Percentiles rank a stretch among this genome's conserved stretches.
Conservation (phyloP, 192 early-diverging fungal genomes). For the Coemansia sp. region DNA sequence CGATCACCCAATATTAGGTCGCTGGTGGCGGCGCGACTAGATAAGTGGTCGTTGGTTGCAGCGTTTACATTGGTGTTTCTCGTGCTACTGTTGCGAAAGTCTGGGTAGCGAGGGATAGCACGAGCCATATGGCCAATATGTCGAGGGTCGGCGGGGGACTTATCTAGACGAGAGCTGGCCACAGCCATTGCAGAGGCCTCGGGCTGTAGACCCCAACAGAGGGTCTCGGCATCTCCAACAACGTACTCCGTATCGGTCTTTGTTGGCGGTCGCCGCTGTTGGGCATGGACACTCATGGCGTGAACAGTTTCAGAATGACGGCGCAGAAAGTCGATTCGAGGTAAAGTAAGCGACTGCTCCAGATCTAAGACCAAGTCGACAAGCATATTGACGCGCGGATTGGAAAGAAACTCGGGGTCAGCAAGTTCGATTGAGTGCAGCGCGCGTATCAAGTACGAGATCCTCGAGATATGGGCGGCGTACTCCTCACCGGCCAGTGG, state of each 20-base stretch:
- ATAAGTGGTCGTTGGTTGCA: neutral
- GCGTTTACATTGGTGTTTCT: neutral
- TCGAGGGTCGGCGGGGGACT: neutral
- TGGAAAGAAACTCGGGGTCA: constrained; percentile 36
- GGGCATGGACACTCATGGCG: constrained; percentile 20
- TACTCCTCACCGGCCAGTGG: constrained; percentile 48
- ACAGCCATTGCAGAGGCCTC: neutral
- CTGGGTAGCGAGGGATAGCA: constrained; percentile 32
- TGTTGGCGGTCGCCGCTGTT: neutral
- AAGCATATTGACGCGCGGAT: constrained; percentile 37
- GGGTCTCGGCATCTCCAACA: constrained; percentile 19
- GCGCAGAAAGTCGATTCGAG: constrained; percentile 42
- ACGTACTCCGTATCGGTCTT: constrained; percentile 20
- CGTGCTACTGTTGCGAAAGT: constrained; percentile 9
- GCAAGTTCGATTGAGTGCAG: constrained; percentile 44
- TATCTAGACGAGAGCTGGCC: neutral
- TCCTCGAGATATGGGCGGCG: constrained; percentile 27
- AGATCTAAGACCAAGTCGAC: constrained; percentile 45
- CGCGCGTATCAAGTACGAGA: constrained; percentile 38
- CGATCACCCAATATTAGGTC: neutral
- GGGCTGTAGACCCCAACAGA: neutral
- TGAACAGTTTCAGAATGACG: constrained; percentile 35
- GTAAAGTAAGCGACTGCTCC: constrained; percentile 36
- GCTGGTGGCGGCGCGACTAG: neutral
- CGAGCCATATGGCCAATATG: constrained; percentile 29